phyloP scores from a whole-genome alignment of 441 rosid genomes.

The Viola pubescens region DNA sequence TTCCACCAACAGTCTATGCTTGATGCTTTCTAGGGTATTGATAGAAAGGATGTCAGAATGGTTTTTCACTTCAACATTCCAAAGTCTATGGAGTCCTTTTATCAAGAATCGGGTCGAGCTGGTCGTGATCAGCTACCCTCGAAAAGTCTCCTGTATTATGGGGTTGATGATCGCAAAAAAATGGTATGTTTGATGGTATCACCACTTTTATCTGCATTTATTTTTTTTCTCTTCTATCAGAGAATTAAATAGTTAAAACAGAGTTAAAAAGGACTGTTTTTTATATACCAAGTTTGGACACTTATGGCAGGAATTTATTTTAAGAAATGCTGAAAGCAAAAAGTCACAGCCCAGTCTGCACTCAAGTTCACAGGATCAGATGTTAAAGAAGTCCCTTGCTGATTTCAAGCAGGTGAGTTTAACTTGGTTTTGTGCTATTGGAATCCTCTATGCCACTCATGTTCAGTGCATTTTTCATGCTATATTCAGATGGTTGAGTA shows the following conservation, averaged over 20 bases:
- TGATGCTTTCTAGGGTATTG: constrained; percentile 63
- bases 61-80: constrained; percentile 93
- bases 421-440: constrained; percentile 13
- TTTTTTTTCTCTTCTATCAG: constrained; percentile 3
- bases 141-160: constrained; percentile 80
- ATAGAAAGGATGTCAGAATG: constrained; percentile 87
- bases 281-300: constrained; percentile 15
- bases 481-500: constrained; percentile 67
- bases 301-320: constrained; percentile 64
- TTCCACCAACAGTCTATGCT: constrained; percentile 21
- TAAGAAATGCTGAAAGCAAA: constrained; percentile 53
- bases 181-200: constrained; percentile 44
- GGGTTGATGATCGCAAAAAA: constrained; percentile 76
- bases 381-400: constrained; percentile 46
- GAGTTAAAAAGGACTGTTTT: not conserved
- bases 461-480: constrained; percentile 15
- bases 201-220: constrained; percentile 10
- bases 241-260: too few species aligned
- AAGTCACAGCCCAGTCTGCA: constrained; percentile 30
- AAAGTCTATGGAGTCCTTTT: constrained; percentile 93
- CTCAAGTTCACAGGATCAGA: constrained; percentile 29
- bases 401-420: constrained; percentile 61
- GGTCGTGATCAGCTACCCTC: constrained; percentile 94
- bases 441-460: constrained; percentile 9
- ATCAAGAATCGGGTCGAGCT: constrained; percentile 98